These are phyloP conservation scores for Circinella minor DNA, from an alignment of 371 early-diverging fungal genomes.

Conservation along the genomic window DNA sequence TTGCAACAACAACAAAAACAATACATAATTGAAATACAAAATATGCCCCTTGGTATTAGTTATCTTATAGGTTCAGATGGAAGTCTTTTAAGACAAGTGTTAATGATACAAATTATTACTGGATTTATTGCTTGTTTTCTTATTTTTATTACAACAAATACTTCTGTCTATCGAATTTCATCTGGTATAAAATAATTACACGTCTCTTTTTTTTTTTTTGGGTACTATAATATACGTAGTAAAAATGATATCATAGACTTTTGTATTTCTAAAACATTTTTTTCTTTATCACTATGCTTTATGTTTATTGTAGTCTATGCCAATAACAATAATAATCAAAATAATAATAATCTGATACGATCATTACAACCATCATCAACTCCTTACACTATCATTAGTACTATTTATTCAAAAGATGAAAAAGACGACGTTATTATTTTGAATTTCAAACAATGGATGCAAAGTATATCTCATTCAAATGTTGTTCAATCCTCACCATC, in stretches of 20 bases:
- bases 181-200: background rate
- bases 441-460: background rate
- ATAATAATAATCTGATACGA: too few relatives aligned
- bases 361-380: background rate
- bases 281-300: too few relatives aligned
- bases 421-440: background rate
- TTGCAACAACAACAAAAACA: too few relatives aligned
- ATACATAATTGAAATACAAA: background rate
- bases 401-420: background rate
- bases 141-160: background rate
- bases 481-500: too few relatives aligned
- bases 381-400: background rate
- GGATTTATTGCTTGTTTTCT: conserved; percentile 10
- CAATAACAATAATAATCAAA: too few relatives aligned
- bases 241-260: too few relatives aligned
- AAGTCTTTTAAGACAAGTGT: conserved; percentile 4
- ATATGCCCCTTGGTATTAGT: background rate
- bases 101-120: background rate
- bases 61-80: background rate
- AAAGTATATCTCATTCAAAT: too few relatives aligned
- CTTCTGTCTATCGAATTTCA: conserved; percentile 4
- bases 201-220: background rate
- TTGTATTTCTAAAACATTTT: too few relatives aligned
- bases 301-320: too few relatives aligned
- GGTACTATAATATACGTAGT: background rate